Conservation (phyloP, 2,329 filamentous ascomycete genomes). For the Xylariaceae sp. region DNA sequence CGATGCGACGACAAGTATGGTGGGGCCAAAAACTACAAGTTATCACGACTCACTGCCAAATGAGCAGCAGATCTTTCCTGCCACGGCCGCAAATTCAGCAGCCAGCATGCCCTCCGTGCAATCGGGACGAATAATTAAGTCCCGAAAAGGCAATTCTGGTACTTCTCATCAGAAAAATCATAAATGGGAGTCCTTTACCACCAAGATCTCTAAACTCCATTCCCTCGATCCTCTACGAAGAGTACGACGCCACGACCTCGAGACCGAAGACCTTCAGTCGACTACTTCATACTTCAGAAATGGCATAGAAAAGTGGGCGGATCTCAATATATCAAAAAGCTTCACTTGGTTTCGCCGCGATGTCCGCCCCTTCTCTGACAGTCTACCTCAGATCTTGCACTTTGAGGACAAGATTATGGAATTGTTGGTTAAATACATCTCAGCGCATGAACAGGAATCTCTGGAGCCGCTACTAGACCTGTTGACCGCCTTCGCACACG, state of each 20-base stretch:
- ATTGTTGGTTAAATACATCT: conserved; percentile 74
- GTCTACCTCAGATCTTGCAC: conserved; percentile 87
- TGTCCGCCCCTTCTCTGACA: conserved; percentile 80
- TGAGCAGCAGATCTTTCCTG: conserved; percentile 9
- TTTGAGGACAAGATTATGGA: conserved; percentile 86
- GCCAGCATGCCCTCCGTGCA: conserved; percentile 63
- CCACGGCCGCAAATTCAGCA: conserved; percentile 15
- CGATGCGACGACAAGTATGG: conserved; percentile 17
- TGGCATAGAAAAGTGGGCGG: conserved; percentile 84
- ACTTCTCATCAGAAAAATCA: conserved; percentile 81
- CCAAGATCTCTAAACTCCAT: conserved; percentile 87
- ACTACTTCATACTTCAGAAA: conserved; percentile 86
- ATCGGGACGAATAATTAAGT: conserved; percentile 70
- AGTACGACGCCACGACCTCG: conserved; percentile 82
- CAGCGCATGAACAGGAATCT: conserved; percentile 74
- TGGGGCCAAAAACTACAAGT: conserved; percentile 25
- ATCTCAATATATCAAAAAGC: conserved; percentile 83
- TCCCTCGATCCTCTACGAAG: conserved; percentile 88
- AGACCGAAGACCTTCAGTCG: conserved; percentile 73
- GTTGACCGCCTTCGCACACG: conserved; percentile 92
- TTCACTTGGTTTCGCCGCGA: conserved; percentile 79
- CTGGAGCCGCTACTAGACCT: conserved; percentile 86
- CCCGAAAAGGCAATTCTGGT: conserved; percentile 68
- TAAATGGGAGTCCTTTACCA: conserved; percentile 87
- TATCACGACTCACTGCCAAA: conserved; percentile 12